phyloP scores from a whole-genome alignment of 495 filamentous ascomycete species.

The Chaetomium tenue region DNA sequence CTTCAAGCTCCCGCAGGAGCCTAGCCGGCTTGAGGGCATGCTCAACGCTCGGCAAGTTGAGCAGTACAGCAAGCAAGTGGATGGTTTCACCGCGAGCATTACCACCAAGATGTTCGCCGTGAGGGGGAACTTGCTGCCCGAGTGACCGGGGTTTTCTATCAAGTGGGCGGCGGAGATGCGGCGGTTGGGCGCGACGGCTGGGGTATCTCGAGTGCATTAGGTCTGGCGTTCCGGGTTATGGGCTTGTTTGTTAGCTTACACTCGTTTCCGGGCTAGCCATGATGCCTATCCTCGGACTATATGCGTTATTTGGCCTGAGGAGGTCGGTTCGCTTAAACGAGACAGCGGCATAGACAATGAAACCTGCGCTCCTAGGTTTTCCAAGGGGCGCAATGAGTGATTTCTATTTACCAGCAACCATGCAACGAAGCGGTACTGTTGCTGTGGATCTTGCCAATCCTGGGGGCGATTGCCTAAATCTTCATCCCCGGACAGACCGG shows the following conservation, averaged over 20 bases:
- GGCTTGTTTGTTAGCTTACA: conserved; percentile 29
- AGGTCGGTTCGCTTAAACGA: background rate
- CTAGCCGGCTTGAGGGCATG: conserved; percentile 85
- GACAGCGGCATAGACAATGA: background rate
- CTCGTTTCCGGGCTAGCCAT: conserved; percentile 24
- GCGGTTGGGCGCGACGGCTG: conserved; percentile 15
- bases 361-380: background rate
- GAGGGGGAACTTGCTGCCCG: conserved; percentile 63
- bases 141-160: conserved; percentile 32
- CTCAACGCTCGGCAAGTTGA: conserved; percentile 93
- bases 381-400: background rate
- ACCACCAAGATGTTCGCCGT: conserved; percentile 98
- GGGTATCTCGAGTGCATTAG: conserved; percentile 32
- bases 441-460: too few species aligned
- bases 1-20: conserved; percentile 95
- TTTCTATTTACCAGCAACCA: too few species aligned
- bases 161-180: conserved; percentile 18
- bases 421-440: background rate
- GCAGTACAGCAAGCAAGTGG: conserved; percentile 95
- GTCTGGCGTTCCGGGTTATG: conserved; percentile 37
- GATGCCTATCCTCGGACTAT: conserved; percentile 15
- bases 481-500: background rate
- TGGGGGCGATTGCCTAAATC: background rate
- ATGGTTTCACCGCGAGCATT: conserved; percentile 89
- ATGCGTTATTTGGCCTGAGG: background rate